Evolutionary conservation across 768 basidiomycete genomes (phyloP).

Genomic region (Collybia sordida): DNA sequence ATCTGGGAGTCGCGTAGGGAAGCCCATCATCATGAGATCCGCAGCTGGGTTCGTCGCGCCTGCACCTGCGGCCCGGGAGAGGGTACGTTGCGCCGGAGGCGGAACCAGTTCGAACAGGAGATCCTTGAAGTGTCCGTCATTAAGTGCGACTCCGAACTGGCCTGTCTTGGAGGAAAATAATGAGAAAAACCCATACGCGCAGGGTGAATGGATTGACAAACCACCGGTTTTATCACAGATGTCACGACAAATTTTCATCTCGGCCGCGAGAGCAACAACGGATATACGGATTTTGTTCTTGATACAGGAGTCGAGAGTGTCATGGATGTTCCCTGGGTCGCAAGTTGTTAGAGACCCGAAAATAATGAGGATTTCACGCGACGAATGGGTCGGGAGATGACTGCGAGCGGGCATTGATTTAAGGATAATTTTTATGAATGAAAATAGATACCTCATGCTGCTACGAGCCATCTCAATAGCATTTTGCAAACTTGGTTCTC

Average conservation of each 20-base stretch:
- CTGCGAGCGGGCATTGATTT: constrained; percentile 35
- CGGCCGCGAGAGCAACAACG: constrained; percentile 92
- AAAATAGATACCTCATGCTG: constrained; percentile 76
- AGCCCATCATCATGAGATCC: constrained; percentile 99
- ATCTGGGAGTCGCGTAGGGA: constrained; percentile 89
- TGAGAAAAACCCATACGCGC: constrained; percentile 5
- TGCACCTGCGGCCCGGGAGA: constrained; percentile 42
- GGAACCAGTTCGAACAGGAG: constrained; percentile 94
- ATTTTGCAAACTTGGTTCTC: constrained; percentile 96
- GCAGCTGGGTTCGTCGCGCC: constrained; percentile 58
- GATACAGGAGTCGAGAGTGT: constrained; percentile 85
- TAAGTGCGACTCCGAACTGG: constrained; percentile 95
- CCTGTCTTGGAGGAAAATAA: constrained; percentile 38
- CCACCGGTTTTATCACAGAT: constrained; percentile 92
- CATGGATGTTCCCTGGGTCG: constrained; percentile 95
- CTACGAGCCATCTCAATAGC: constrained; percentile 95
- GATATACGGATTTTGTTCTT: constrained; percentile 87
- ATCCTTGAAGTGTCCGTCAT: constrained; percentile 97
- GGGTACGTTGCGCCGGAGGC: constrained; percentile 79
- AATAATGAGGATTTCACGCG: constrained; percentile 90
- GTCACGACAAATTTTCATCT: constrained; percentile 97
- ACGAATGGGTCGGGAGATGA: constrained; percentile 96
- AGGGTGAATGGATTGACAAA: constrained; percentile 31
- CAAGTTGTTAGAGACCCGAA: constrained; percentile 96
- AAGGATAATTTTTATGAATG: not conserved